Evolutionary conservation across 225 moss, liverwort and hornwort genomes (phyloP), one percentile per base, ranked within the genome.

Genomic region (Pseudoscleropodium purum): DNA sequence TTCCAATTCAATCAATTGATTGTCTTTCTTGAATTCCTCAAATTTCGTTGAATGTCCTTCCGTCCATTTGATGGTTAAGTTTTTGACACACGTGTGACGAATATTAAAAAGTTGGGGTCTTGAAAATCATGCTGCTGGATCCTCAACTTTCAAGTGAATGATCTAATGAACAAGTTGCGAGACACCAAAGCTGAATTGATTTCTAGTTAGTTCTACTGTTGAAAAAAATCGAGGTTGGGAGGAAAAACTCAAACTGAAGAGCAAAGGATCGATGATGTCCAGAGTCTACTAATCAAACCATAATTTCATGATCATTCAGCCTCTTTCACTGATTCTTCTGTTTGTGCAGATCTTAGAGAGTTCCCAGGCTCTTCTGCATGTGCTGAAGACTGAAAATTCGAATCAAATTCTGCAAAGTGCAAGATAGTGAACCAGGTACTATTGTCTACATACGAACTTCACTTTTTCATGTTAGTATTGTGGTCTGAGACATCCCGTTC

Each of bases 331-430:
- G 23, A 64, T 72, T 52, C 45, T 89, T 88, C 49, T 39, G 80
- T 21, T 21, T 60, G 59, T 60, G 96, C 95, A 99, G 99, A 97
- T 99, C 60, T 89, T 97, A 74, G 96, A 99, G 88, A 97, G 97
- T 84, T 99, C 96, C 16, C 97, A 97, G 24, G 97, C 99, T 73
- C 94, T 97, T 56, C 87, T 99, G 72, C 99, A 97, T 76, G 92
- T 97, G 85, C 93, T 99, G 45, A 96, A 99, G 82, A 94, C 94
- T 33, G 96, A 97, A 87, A 93, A 85, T 52, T 69, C 73, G 7
- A 79, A 45, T 84, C 91, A 86, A 90, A 49, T 90, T 76, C 41
- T 87, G 41, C 87, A 93, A 87, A 86, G 86, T 16, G 88, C 88
- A 81, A 88, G 91, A 74, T 93, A 90, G 30, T 51, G 81, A 72